A percentile compares a stretch with the other conserved stretches of the same genome.
Conservation (phyloP, 352 stramenopile species). For the Phytophthora hibernalis region DNA sequence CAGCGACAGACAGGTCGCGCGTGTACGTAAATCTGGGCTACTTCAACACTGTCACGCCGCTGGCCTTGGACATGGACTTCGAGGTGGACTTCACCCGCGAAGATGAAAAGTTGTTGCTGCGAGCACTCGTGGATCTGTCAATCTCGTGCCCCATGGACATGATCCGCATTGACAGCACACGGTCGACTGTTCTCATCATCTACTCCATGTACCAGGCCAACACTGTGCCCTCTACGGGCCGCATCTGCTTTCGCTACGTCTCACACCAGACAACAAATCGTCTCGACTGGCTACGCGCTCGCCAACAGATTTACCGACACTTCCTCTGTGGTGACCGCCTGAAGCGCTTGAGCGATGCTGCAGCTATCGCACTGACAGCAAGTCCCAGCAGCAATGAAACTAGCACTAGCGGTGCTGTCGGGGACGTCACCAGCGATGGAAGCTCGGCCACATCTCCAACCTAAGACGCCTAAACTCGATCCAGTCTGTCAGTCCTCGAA, state of each 20-base stretch:
- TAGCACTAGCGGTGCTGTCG: slow-evolving; percentile 6
- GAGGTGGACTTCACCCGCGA: slow-evolving; percentile 73
- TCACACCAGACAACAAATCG: slow-evolving; percentile 49
- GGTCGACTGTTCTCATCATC: slow-evolving; percentile 69
- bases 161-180: slow-evolving; percentile 74
- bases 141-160: slow-evolving; percentile 72
- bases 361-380: slow-evolving; percentile 21
- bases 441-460: slow-evolving; percentile 16
- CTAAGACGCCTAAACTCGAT: background rate
- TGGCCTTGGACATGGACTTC: slow-evolving; percentile 74
- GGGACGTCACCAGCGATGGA: slow-evolving; percentile 3
- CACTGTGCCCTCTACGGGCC: slow-evolving; percentile 51
- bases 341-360: slow-evolving; percentile 29
- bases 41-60: slow-evolving; percentile 65
- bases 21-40: slow-evolving; percentile 67
- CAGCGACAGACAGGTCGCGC: slow-evolving; percentile 39
- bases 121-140: slow-evolving; percentile 68
- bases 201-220: slow-evolving; percentile 86
- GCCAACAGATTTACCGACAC: slow-evolving; percentile 55
- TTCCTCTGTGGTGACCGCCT: slow-evolving; percentile 66
- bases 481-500: too few relatives aligned
- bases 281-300: slow-evolving; percentile 50
- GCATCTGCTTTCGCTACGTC: slow-evolving; percentile 73
- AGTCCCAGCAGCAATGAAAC: slow-evolving; percentile 13
- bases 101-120: slow-evolving; percentile 68